Conservation (phyloP, 2,329 filamentous ascomycete species). For the Penicillium sp. region DNA sequence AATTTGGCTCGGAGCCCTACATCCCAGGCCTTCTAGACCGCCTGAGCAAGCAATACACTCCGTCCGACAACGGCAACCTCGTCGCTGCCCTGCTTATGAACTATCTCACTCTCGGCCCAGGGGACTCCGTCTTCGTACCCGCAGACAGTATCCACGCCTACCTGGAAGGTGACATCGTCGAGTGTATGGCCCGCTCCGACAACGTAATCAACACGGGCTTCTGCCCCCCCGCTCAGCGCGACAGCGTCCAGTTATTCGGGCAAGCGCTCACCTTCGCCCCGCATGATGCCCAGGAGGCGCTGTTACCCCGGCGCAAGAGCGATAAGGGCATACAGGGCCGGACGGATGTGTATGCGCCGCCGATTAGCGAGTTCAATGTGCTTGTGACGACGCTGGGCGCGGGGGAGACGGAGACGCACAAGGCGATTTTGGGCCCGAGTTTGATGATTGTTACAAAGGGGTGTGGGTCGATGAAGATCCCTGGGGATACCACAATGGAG, state of each 20-base stretch:
- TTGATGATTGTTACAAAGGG: conserved; percentile 65
- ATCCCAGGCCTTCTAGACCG: conserved; percentile 66
- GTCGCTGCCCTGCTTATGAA: conserved; percentile 76
- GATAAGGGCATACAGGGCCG: conserved; percentile 59
- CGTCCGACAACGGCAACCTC: conserved; percentile 65
- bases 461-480: conserved; percentile 56
- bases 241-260: conserved; percentile 65
- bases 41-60: conserved; percentile 64
- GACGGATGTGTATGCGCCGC: conserved; percentile 65
- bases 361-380: conserved; percentile 72
- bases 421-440: conserved; percentile 60
- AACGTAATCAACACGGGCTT: conserved; percentile 76
- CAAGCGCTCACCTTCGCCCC: conserved; percentile 65
- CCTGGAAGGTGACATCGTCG: conserved; percentile 71
- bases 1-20: conserved; percentile 57
- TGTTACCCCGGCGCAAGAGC: conserved; percentile 54
- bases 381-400: conserved; percentile 58
- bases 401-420: conserved; percentile 61
- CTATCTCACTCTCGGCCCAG: conserved; percentile 65
- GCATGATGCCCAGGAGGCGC: conserved; percentile 59
- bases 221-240: conserved; percentile 66
- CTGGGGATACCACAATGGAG: conserved; percentile 53
- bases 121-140: conserved; percentile 69
- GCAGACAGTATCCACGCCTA: conserved; percentile 76
- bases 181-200: conserved; percentile 76